Evolutionary conservation across 192 early-diverging fungal species (phyloP), one percentile per base, ranked within the genome.

Genomic region (Glomus cerebriforme): DNA sequence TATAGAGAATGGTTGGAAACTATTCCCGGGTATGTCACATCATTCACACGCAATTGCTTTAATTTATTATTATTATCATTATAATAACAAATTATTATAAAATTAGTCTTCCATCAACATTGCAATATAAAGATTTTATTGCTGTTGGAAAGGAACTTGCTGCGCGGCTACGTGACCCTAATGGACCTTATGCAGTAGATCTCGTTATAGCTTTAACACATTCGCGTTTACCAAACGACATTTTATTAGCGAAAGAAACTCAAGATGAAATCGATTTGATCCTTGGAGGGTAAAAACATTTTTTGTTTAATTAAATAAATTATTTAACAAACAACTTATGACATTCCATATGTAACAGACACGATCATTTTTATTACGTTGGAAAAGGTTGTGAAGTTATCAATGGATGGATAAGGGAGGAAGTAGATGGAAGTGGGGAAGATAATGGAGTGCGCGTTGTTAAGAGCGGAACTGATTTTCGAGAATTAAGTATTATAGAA

Each of bases 131-230:
- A n/a, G 86, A 91, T 68, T 90, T 87, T 79, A 43, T 91, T n/a
- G 59, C 82, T 12, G 76, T 79, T 3, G 90, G 86, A 0, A 81
- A 85, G 35, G 77, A 83, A 0, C 82, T 88, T 54, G 78, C 87
- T 15, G 19, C 35, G 7, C 67, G 24, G 74, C 68, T 93, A 32
- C 81, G 80, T 8, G 83, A 83, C 60, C 69, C 80, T 1, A 71
- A 83, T 24, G 85, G 86, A 12, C 80, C 78, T 3, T 49, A 89
- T 80, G 75, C 83, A 0, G 89, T 88, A 35, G 91, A 92, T 59
- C 31, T 93, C 31, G 89, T 93, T 31, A 81, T 93, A 54, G 92
- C 92, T n/a, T 77, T 93, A 58, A 90, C 92, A 43, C 92, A 93
- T 73, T 92, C 91, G 88, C 86, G 92, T 0, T 76, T 92, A n/a